Percentiles rank a stretch among this genome's conserved stretches.
phyloP scores from a whole-genome alignment of 2,329 filamentous ascomycete species.

The Sporothrix sp. region DNA sequence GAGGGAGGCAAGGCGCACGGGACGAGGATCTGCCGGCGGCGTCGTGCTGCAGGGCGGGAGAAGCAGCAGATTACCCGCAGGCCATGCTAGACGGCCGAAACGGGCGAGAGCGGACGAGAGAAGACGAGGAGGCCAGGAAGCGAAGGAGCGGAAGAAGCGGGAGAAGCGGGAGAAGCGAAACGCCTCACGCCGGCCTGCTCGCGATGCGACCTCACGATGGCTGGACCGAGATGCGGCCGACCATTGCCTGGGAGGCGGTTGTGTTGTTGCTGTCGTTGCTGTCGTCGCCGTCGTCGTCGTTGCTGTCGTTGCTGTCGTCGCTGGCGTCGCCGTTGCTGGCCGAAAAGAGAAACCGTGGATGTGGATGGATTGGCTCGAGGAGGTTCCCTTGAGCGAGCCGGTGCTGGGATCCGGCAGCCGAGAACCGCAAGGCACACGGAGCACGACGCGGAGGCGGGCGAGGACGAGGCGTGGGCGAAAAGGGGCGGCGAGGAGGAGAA shows the following conservation, averaged over 20 bases:
- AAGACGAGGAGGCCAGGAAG: neutral
- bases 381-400: too few species aligned
- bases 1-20: too few species aligned
- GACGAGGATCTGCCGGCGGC: too few species aligned
- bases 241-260: constrained; percentile 6
- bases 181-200: too few species aligned
- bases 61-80: constrained; percentile 7
- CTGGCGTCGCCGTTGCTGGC: too few species aligned
- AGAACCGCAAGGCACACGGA: neutral
- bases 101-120: neutral
- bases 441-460: neutral
- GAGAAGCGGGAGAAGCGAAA: too few species aligned
- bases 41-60: constrained; percentile 2
- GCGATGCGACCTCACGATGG: neutral
- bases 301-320: too few species aligned
- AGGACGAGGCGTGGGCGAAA: neutral
- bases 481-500: neutral
- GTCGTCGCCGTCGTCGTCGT: neutral
- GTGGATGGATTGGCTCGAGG: too few species aligned
- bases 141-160: neutral
- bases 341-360: too few species aligned
- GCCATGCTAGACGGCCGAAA: constrained; percentile 5
- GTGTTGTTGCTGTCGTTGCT: neutral
- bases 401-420: neutral
- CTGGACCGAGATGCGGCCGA: constrained; percentile 7